Percentiles rank a stretch among this genome's conserved stretches.
Evolutionary conservation across 2,329 filamentous ascomycete genomes (phyloP).

Genomic region (Aspergillus aculeatus): DNA sequence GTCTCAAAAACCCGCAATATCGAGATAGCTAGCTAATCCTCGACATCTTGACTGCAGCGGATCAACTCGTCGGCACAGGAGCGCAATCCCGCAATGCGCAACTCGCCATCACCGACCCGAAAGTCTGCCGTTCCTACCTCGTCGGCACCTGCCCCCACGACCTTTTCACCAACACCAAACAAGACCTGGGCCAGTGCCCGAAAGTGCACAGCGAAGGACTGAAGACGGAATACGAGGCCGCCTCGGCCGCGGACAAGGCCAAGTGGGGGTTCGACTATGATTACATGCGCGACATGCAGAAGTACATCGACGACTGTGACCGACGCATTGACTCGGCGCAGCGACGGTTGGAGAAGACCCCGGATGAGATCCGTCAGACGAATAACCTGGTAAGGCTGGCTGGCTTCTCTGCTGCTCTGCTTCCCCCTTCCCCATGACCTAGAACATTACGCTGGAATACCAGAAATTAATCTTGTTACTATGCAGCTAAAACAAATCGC

Average conservation of each 20-base stretch:
- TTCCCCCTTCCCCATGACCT: background rate
- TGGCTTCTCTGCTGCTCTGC: no score
- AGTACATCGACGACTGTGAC: conserved; percentile 97
- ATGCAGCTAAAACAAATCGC: conserved; percentile 75
- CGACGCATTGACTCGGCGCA: conserved; percentile 88
- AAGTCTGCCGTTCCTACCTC: conserved; percentile 92
- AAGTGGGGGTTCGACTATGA: conserved; percentile 92
- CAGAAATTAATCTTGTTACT: no score
- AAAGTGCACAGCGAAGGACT: conserved; percentile 85
- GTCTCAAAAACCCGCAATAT: background rate
- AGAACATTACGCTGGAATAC: no score
- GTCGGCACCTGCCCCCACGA: conserved; percentile 95
- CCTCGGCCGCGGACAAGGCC: conserved; percentile 68
- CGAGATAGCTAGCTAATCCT: conserved; percentile 23
- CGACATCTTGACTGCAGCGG: conserved; percentile 35
- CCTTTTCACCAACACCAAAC: conserved; percentile 99
- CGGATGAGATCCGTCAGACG: conserved; percentile 94
- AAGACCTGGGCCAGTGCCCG: conserved; percentile 86
- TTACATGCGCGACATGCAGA: conserved; percentile 92
- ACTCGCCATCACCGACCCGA: conserved; percentile 83
- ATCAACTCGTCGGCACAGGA: conserved; percentile 75
- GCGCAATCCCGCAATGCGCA: conserved; percentile 72
- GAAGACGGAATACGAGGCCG: conserved; percentile 81
- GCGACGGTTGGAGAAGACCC: conserved; percentile 89
- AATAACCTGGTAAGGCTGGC: conserved; percentile 64